Evolutionary conservation across 2,329 filamentous ascomycete species (phyloP).

Genomic region (Ciborinia camelliae): DNA sequence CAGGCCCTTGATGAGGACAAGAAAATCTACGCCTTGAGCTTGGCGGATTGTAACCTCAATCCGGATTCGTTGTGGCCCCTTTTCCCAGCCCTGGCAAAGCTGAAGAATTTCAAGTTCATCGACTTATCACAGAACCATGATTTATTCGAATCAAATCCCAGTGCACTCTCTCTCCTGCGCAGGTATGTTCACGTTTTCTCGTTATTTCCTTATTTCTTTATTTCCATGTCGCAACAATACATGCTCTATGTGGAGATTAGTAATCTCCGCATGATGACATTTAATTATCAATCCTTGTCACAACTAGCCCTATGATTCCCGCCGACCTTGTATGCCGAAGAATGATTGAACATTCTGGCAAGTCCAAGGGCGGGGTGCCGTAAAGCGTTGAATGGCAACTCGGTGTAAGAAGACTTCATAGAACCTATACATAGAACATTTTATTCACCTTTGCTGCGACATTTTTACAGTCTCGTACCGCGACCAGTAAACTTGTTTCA

Average conservation of each 20-base stretch:
- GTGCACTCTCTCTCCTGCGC: slow-evolving; percentile 69
- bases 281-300: slow-evolving; percentile 8
- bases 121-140: slow-evolving; percentile 87
- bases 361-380: not conserved
- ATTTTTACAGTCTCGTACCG: slow-evolving; percentile 4
- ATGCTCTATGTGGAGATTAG: slow-evolving; percentile 2
- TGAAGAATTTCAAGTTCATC: slow-evolving; percentile 78
- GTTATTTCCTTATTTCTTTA: slow-evolving; percentile 10
- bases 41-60: slow-evolving; percentile 80
- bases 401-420: not conserved
- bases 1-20: slow-evolving; percentile 51
- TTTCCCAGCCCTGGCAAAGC: slow-evolving; percentile 66
- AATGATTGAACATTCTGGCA: not conserved
- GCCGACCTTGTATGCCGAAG: not conserved
- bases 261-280: slow-evolving; percentile 1
- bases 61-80: slow-evolving; percentile 70
- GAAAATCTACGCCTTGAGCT: slow-evolving; percentile 74
- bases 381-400: not conserved
- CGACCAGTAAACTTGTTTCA: slow-evolving; percentile 15
- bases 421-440: not conserved
- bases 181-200: slow-evolving; percentile 50
- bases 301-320: not conserved
- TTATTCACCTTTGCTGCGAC: not conserved
- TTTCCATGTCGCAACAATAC: not conserved
- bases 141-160: slow-evolving; percentile 72